A percentile compares a stretch with the other conserved stretches of the same genome.
These are phyloP conservation scores for Hypoxylon sp. DNA, from an alignment of 2,329 filamentous ascomycete species.

Conservation along the genomic window DNA sequence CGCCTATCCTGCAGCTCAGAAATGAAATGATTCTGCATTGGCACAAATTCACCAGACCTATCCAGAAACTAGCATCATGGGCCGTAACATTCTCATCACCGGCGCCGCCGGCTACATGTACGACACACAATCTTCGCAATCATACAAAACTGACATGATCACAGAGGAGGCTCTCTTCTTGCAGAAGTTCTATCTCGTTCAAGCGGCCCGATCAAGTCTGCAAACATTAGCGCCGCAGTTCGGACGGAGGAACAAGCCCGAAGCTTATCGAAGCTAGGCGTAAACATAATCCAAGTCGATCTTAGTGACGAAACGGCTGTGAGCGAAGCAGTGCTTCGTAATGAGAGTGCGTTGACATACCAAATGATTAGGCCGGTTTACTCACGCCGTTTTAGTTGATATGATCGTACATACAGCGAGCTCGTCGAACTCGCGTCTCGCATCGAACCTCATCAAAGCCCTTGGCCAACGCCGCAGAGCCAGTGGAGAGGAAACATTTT, in stretches of 20 bases:
- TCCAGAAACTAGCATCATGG: slow-evolving; percentile 29
- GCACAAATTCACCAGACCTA: slow-evolving; percentile 15
- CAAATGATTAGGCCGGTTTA: slow-evolving; percentile 15
- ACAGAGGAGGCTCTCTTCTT: slow-evolving; percentile 55
- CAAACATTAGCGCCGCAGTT: slow-evolving; percentile 54
- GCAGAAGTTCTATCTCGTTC: slow-evolving; percentile 52
- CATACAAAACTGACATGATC: neutral
- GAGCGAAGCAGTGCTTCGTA: slow-evolving; percentile 32
- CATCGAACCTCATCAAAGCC: slow-evolving; percentile 53
- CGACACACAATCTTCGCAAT: neutral
- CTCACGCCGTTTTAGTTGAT: slow-evolving; percentile 51
- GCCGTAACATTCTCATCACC: slow-evolving; percentile 49
- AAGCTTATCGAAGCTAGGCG: slow-evolving; percentile 52
- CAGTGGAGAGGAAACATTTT: slow-evolving; percentile 51
- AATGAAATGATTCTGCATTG: neutral
- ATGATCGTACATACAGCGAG: slow-evolving; percentile 57
- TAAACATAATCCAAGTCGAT: slow-evolving; percentile 54
- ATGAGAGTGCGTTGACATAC: slow-evolving; percentile 38
- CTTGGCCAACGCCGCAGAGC: slow-evolving; percentile 52
- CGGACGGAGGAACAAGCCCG: slow-evolving; percentile 55
- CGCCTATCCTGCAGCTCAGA: neutral
- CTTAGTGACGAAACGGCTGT: slow-evolving; percentile 51
- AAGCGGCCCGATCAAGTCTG: slow-evolving; percentile 44
- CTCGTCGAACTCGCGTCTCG: slow-evolving; percentile 49
- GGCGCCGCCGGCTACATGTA: slow-evolving; percentile 48